A percentile compares a stretch with the other conserved stretches of the same genome.
Conservation (phyloP, 2,329 filamentous ascomycete species). For the Fusarium nematophilum region DNA sequence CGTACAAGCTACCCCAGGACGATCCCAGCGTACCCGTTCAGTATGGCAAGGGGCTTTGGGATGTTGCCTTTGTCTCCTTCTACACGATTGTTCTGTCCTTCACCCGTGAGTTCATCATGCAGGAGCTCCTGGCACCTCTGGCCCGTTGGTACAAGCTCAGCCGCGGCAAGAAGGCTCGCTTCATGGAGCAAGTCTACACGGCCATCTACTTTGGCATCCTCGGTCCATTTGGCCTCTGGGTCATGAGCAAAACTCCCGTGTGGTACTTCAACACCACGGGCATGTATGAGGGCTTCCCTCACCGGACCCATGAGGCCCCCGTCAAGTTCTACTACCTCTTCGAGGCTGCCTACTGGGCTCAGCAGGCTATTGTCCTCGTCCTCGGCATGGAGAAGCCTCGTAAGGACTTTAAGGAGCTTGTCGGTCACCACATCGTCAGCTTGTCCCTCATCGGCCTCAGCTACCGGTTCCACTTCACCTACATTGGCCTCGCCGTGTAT, state of each 20-base stretch:
- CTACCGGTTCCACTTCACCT: constrained; percentile 97
- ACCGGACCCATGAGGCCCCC: constrained; percentile 79
- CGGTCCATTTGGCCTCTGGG: constrained; percentile 85
- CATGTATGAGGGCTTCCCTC: constrained; percentile 92
- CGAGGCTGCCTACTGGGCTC: constrained; percentile 94
- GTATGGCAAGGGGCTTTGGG: constrained; percentile 90
- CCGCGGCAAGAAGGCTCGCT: constrained; percentile 84
- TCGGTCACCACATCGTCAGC: constrained; percentile 91
- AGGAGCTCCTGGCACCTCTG: constrained; percentile 83
- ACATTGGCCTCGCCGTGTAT: constrained; percentile 93
- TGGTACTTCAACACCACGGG: constrained; percentile 95
- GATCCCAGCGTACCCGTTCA: constrained; percentile 64
- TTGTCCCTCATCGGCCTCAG: constrained; percentile 84
- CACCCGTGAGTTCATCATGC: constrained; percentile 96
- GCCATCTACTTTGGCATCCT: constrained; percentile 89
- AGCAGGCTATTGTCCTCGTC: constrained; percentile 89
- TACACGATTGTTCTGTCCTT: constrained; percentile 92
- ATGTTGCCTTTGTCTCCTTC: constrained; percentile 88
- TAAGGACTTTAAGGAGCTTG: constrained; percentile 95
- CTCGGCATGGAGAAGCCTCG: constrained; percentile 91
- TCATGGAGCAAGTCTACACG: constrained; percentile 97
- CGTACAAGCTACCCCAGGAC: constrained; percentile 75
- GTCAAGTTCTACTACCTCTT: constrained; percentile 98
- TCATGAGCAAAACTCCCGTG: constrained; percentile 90
- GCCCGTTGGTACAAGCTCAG: constrained; percentile 77